A percentile compares a stretch with the other conserved stretches of the same genome.
These are phyloP conservation scores for Crithidia bombi DNA, from an alignment of 208 protist genomes.

Conservation along the genomic window DNA sequence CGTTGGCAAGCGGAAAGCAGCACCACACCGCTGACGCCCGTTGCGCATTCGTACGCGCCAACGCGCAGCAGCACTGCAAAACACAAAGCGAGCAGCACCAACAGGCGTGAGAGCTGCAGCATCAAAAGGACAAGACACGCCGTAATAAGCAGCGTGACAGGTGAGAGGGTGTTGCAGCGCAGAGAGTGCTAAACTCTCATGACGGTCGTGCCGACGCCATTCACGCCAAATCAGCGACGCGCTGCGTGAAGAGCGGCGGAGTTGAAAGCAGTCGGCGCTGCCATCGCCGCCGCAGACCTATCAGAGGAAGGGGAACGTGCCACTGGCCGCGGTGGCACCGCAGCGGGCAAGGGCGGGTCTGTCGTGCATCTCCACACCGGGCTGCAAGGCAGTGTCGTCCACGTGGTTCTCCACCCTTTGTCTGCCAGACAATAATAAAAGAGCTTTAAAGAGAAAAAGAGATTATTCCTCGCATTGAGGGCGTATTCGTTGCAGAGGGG, in stretches of 20 bases:
- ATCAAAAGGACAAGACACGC: too few species aligned
- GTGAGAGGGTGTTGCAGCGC: conserved; percentile 1
- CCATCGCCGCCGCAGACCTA: background rate
- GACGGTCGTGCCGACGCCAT: conserved; percentile 5
- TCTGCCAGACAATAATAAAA: too few species aligned
- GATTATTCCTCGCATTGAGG: too few species aligned
- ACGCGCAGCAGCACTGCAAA: background rate
- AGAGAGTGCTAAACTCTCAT: background rate
- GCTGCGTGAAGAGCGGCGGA: conserved; percentile 20
- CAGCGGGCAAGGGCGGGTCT: background rate
- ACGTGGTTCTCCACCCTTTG: too few species aligned
- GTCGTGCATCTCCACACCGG: too few species aligned
- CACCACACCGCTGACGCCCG: conserved; percentile 13
- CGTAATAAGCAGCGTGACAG: background rate
- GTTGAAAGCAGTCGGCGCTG: conserved; percentile 18
- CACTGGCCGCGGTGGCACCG: background rate
- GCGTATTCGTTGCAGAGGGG: too few species aligned
- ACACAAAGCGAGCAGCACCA: background rate
- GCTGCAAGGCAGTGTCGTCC: too few species aligned
- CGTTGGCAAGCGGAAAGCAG: conserved; percentile 10
- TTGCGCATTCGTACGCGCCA: background rate
- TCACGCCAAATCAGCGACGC: conserved; percentile 13
- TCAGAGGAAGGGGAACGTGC: background rate
- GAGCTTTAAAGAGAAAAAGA: too few species aligned
- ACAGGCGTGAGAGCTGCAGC: background rate